Base-by-base conservation (phyloP, 2,329 filamentous ascomycete genomes). In the Ophiostoma perfectum region DNA sequence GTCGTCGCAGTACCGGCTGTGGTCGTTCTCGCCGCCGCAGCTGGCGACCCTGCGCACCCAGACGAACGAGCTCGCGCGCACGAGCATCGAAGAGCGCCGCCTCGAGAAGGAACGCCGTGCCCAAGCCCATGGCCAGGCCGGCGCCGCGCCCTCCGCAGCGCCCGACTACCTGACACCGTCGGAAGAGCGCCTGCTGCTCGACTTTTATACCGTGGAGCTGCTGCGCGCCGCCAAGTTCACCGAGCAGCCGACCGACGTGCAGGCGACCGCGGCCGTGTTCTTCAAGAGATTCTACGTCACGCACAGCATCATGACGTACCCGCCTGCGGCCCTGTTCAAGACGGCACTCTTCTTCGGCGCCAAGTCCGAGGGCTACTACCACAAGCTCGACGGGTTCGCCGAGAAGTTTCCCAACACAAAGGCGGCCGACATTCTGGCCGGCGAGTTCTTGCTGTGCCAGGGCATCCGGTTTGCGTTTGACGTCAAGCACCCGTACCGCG, bases 281-380 rank as follows among this genome's bases (percentile, higher is more conserved):
- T 85, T 99, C 70, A 90, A 92, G 68, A 90, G 95, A 69, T 98
- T 99, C 83, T 99, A 98, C 81, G 85, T 97, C 49, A 94, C 91
- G 75, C 97, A 98, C 79, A 96, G 91, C 55, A 87, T 93, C 75
- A 97, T 98, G 91, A 97, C 93, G 42, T 98, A 99, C 77, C 91
- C 94, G 71, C 94, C 93, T 0, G 90, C 91, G 71, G 89, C 92
- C 71, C 90, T 98, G 73, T 88, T 96, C 76, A 92, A 93, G 76
- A 95, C 93, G 42, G 92, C 91, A 47, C 85, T 99, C 67, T 98
- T 96, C 81, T 91, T 99, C 72, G 93, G 93, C 9, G 93, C 90
- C 74, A 99, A 99, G 80, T 92, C 92, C 4, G 94, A 99, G 75
- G 92, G 92, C 70, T 86, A 88, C 76, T 93, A 94, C 77, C 77